Evolutionary conservation across 805 yeast genomes (phyloP), one percentile per base, ranked within the genome.

Genomic region (Suhomyces prunicola): DNA sequence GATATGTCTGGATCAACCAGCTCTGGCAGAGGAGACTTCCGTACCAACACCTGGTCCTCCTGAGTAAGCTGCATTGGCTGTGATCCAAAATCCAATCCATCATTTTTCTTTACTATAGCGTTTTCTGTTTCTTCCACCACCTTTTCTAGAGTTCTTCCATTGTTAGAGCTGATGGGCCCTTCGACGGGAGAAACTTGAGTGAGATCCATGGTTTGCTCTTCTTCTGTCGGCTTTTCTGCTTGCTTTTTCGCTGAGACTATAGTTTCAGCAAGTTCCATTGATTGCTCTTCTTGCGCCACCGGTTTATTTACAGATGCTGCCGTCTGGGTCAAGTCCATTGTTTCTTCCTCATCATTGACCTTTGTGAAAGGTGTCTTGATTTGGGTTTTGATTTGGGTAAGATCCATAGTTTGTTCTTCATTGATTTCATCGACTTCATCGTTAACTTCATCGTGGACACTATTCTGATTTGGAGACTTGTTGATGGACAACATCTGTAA

Each of bases 11-110:
- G 26, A 22, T 39, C 50, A n/a, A 19, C 23, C 42, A 39, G 42
- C 5, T 13, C 24, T 39, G 42, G 42, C 42, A 39, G 42, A 19
- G 42, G n/a, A 10, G 31, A 35, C 17, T 23, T 22, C 2, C 17
- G 27, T 10, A 50, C 49, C 27, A 50, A 22, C 15, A 46, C 36
- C 24, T 17, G 23, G 13, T 36, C 27, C 13, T 50, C 54, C 48
- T 63, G 67, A 8, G 70, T 63, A 27, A 64, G 46, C 45, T 63
- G 62, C 68, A 65, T 63, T 15, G 62, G 60, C 50, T 60, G 64
- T 5, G 64, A 51, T 8, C 46, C 54, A 22, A 47, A 24, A 4
- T 52, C 48, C 27, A 19, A 19, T 19, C 19, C 19, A 19, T 44
- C n/a, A 17, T 36, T 17, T n/a, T n/a, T 36, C 12, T 23, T n/a